phyloP scores from a whole-genome alignment of 352 stramenopile genomes.

The Thraustochytrium sp. region DNA sequence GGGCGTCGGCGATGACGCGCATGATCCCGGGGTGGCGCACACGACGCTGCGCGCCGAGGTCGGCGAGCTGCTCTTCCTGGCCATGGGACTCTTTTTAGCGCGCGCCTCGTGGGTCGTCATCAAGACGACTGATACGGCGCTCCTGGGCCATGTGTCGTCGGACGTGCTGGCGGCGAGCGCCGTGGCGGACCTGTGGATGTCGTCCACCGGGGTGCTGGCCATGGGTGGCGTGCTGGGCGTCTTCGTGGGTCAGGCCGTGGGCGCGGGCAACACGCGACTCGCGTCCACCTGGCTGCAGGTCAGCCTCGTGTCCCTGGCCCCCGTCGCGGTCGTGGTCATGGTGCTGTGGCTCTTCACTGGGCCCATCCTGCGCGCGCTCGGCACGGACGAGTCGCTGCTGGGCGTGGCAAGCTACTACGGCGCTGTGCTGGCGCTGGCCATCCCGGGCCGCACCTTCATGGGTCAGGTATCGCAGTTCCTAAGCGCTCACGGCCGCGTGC shows the following conservation, averaged over 20 bases:
- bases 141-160: constrained; percentile 59
- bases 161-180: constrained; percentile 55
- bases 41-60: not conserved
- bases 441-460: constrained; percentile 56
- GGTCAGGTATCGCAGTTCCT: constrained; percentile 60
- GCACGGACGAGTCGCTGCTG: constrained; percentile 51
- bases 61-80: not conserved
- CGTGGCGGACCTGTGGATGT: constrained; percentile 59
- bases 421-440: constrained; percentile 53
- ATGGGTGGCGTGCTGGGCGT: constrained; percentile 57
- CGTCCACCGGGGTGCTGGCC: constrained; percentile 55
- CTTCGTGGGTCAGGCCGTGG: constrained; percentile 58
- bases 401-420: constrained; percentile 59
- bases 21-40: too few species aligned
- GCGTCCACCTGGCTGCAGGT: constrained; percentile 59
- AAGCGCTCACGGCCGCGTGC: constrained; percentile 58
- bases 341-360: constrained; percentile 56
- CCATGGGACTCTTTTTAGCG: not conserved
- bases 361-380: constrained; percentile 54
- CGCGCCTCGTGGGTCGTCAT: constrained; percentile 47
- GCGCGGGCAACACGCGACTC: constrained; percentile 58
- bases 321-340: constrained; percentile 54
- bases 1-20: too few species aligned
- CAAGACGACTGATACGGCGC: constrained; percentile 55
- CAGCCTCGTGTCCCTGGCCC: constrained; percentile 52